These are phyloP conservation scores for Flaveria bidentis DNA, from an alignment of 129 eudicot species.

Conservation along the genomic window DNA sequence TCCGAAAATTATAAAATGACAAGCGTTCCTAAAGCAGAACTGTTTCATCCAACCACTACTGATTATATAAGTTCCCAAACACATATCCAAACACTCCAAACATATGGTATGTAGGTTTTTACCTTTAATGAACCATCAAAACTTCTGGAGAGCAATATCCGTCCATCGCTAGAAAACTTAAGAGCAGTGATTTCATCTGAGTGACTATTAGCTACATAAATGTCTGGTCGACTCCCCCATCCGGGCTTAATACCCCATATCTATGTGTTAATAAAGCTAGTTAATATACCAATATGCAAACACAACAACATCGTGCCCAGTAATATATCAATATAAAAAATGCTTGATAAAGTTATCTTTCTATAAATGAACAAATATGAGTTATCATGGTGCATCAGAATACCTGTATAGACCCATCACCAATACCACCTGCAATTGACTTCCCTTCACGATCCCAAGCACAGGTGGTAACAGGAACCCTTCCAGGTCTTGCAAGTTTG, in stretches of 20 bases:
- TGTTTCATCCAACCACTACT: not conserved
- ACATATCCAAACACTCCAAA: not conserved
- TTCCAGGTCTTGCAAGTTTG: slow-evolving; percentile 88
- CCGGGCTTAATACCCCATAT: slow-evolving; percentile 93
- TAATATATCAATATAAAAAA: not conserved
- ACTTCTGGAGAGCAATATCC: slow-evolving; percentile 84
- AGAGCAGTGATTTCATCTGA: slow-evolving; percentile 88
- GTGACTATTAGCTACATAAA: slow-evolving; percentile 61
- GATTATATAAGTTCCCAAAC: not conserved
- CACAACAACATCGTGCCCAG: too few relatives aligned
- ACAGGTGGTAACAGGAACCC: slow-evolving; percentile 95
- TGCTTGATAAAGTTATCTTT: not conserved
- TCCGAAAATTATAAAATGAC: too few relatives aligned
- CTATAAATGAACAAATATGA: not conserved
- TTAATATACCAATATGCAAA: not conserved
- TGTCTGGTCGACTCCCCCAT: slow-evolving; percentile 98
- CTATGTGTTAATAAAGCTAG: slow-evolving; percentile 34
- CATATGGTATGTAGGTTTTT: not conserved
- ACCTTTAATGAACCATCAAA: slow-evolving; percentile 90
- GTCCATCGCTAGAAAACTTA: slow-evolving; percentile 89
- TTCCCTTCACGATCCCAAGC: slow-evolving; percentile 97
- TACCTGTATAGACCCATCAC: slow-evolving; percentile 99
- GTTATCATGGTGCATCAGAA: not conserved
- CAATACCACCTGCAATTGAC: slow-evolving; percentile 88
- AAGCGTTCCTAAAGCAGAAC: not conserved